Percentiles rank a stretch among this genome's conserved stretches.
Conservation (phyloP, 176 grass and related monocot genomes). For the Zea mays region DNA sequence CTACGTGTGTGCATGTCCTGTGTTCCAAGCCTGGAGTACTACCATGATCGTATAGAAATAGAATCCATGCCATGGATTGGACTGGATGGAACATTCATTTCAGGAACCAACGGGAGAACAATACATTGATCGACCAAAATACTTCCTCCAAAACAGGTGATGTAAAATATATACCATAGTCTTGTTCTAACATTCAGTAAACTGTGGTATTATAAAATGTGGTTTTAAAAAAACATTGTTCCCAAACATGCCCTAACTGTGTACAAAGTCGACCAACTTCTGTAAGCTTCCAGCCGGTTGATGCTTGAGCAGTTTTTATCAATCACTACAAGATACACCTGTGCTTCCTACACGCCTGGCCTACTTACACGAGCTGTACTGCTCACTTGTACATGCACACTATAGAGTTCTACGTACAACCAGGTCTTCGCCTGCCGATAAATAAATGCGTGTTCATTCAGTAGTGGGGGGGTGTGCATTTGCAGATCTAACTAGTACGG, state of each 20-base stretch:
- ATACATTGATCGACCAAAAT: not conserved
- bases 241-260: too few relatives aligned
- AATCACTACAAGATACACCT: not conserved
- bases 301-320: not conserved
- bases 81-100: not conserved
- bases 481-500: constrained; percentile 37
- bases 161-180: too few relatives aligned
- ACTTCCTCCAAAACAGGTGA: too few relatives aligned
- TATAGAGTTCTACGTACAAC: constrained; percentile 11
- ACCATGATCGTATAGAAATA: not conserved
- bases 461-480: not conserved
- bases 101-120: not conserved
- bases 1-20: not conserved
- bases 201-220: too few relatives aligned
- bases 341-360: not conserved
- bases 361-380: constrained; percentile 30
- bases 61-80: not conserved
- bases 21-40: not conserved
- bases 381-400: not conserved
- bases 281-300: not conserved
- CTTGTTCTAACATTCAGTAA: too few relatives aligned
- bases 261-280: not conserved
- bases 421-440: not conserved
- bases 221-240: too few relatives aligned
- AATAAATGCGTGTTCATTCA: not conserved